phyloP scores from a whole-genome alignment of 306 rosid genomes.

The Quercus suber region DNA sequence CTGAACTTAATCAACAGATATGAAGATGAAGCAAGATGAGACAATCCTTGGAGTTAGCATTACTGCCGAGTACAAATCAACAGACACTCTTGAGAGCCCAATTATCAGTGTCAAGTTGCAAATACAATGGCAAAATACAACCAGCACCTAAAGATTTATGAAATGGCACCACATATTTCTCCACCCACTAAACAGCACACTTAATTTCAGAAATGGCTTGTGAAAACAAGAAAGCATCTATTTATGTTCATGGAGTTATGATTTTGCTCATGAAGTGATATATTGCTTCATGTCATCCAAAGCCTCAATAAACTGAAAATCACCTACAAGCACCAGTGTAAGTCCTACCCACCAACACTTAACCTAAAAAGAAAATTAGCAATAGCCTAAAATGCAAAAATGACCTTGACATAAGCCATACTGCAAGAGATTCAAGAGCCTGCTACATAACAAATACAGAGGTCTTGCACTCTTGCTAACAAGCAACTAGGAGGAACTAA shows the following conservation, averaged over 20 bases:
- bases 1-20: neutral
- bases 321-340: neutral
- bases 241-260: neutral
- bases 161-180: neutral
- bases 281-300: neutral
- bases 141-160: neutral
- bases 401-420: neutral
- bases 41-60: neutral
- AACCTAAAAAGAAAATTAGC: neutral
- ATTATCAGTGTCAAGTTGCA: too few relatives aligned
- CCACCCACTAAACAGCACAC: neutral
- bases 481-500: neutral
- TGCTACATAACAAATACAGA: neutral
- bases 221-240: neutral
- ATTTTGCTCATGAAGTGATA: neutral
- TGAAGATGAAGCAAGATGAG: neutral
- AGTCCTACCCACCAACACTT: neutral
- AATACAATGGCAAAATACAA: too few relatives aligned
- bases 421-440: neutral
- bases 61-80: neutral
- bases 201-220: neutral
- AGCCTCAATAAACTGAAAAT: neutral
- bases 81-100: neutral
- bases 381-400: neutral
- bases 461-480: neutral